These are phyloP conservation scores for Neurospora cerealis DNA, from an alignment of 495 filamentous ascomycete genomes.

Conservation along the genomic window DNA sequence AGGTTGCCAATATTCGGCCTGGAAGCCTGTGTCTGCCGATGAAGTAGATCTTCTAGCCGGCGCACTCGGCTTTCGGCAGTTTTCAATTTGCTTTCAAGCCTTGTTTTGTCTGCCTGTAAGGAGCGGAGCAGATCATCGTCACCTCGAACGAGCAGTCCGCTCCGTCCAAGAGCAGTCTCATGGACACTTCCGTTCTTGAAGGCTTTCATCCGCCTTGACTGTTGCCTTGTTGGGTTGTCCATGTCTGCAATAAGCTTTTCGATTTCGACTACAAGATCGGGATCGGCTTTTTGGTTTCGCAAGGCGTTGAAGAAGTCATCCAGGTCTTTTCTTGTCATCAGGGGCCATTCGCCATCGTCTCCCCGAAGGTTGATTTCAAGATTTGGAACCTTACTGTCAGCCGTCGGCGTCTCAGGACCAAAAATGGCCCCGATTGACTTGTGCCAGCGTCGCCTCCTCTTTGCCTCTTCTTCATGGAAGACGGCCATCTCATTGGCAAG, in stretches of 20 bases:
- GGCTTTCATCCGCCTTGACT: constrained; percentile 70
- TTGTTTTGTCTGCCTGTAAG: constrained; percentile 68
- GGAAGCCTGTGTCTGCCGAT: constrained; percentile 67
- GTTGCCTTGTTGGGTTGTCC: constrained; percentile 62
- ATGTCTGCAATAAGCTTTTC: constrained; percentile 50
- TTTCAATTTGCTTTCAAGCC: constrained; percentile 70
- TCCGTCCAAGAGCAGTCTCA: constrained; percentile 66
- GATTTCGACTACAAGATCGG: constrained; percentile 40
- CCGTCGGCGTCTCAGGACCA: constrained; percentile 21
- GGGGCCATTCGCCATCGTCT: constrained; percentile 71
- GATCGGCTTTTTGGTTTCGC: constrained; percentile 40
- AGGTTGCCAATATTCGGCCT: constrained; percentile 59
- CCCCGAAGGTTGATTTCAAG: constrained; percentile 80
- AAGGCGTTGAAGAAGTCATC: constrained; percentile 54
- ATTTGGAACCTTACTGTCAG: constrained; percentile 49
- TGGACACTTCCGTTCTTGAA: constrained; percentile 96
- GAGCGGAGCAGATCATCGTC: constrained; percentile 66
- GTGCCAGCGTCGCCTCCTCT: constrained; percentile 81
- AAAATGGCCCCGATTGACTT: constrained; percentile 60
- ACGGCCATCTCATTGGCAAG: constrained; percentile 85
- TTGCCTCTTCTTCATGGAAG: constrained; percentile 83
- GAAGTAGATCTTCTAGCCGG: constrained; percentile 85
- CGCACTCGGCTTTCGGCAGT: constrained; percentile 85
- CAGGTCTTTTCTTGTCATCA: constrained; percentile 50
- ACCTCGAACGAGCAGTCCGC: constrained; percentile 67